Conservation (phyloP, 2,329 filamentous ascomycete genomes). For the Trichoderma semiorbis region DNA sequence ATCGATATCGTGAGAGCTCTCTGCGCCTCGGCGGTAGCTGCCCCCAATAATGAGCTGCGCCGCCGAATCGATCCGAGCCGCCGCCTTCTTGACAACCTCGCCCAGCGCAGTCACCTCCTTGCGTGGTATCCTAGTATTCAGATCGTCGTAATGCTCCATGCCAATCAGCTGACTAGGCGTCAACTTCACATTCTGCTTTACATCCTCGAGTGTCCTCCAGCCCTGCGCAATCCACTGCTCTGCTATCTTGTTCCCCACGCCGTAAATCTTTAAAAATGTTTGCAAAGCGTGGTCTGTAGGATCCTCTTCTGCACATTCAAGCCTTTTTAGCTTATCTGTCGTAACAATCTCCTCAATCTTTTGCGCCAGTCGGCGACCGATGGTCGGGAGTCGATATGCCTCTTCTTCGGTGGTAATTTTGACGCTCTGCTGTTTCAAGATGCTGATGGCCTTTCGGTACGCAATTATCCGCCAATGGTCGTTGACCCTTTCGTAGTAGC, state of each 20-base stretch:
- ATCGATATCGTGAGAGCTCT: slow-evolving; percentile 77
- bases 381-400: slow-evolving; percentile 62
- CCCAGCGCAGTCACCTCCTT: slow-evolving; percentile 70
- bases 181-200: slow-evolving; percentile 59
- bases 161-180: slow-evolving; percentile 70
- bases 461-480: slow-evolving; percentile 74
- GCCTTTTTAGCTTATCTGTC: slow-evolving; percentile 66
- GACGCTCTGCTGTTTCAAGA: slow-evolving; percentile 60
- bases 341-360: slow-evolving; percentile 88
- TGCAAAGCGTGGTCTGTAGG: slow-evolving; percentile 63
- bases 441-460: slow-evolving; percentile 75
- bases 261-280: slow-evolving; percentile 75
- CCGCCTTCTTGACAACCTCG: slow-evolving; percentile 56
- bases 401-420: slow-evolving; percentile 67
- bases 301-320: slow-evolving; percentile 68
- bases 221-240: slow-evolving; percentile 74
- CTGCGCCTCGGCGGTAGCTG: slow-evolving; percentile 77
- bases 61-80: slow-evolving; percentile 56
- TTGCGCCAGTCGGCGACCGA: slow-evolving; percentile 69
- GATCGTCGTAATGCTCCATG: slow-evolving; percentile 74
- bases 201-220: slow-evolving; percentile 68
- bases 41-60: slow-evolving; percentile 75
- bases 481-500: slow-evolving; percentile 70
- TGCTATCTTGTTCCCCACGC: slow-evolving; percentile 68
- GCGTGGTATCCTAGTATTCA: slow-evolving; percentile 74